These are phyloP conservation scores for Candida ponderosae DNA, from an alignment of 805 yeast species.

Conservation along the genomic window DNA sequence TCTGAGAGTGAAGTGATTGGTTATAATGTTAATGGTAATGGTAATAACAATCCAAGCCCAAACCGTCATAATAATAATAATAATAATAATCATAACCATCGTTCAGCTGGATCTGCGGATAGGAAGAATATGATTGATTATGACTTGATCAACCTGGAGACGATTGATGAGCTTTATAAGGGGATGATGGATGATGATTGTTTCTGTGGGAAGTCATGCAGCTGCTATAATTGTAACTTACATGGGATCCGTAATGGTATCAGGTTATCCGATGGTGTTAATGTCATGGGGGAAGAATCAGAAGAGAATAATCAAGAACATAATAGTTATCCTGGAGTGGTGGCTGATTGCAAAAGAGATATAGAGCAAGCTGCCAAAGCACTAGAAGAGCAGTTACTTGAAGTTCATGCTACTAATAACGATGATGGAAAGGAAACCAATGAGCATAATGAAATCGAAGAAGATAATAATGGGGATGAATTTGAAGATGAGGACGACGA, in stretches of 20 bases:
- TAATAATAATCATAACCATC: background rate
- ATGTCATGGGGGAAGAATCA: constrained; percentile 1
- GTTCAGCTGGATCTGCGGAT: no score
- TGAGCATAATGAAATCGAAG: background rate
- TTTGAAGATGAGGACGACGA: background rate
- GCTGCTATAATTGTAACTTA: constrained; percentile 14
- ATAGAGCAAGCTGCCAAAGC: no score
- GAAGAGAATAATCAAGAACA: background rate
- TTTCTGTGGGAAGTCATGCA: constrained; percentile 9
- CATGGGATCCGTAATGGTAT: constrained; percentile 19
- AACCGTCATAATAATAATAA: no score
- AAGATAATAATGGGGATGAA: background rate
- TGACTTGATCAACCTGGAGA: constrained; percentile 9
- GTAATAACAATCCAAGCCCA: no score
- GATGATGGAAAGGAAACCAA: background rate
- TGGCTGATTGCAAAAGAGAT: background rate
- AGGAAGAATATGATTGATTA: background rate
- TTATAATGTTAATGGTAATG: no score
- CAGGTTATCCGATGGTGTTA: constrained; percentile 10
- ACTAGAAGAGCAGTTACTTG: no score
- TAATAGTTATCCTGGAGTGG: background rate
- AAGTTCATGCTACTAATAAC: background rate
- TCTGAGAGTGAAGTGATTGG: background rate
- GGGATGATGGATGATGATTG: constrained; percentile 12
- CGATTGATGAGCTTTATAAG: constrained; percentile 13